Base-by-base conservation (phyloP, 352 stramenopile genomes). In the Thalassiosira livingstoniorum region DNA sequence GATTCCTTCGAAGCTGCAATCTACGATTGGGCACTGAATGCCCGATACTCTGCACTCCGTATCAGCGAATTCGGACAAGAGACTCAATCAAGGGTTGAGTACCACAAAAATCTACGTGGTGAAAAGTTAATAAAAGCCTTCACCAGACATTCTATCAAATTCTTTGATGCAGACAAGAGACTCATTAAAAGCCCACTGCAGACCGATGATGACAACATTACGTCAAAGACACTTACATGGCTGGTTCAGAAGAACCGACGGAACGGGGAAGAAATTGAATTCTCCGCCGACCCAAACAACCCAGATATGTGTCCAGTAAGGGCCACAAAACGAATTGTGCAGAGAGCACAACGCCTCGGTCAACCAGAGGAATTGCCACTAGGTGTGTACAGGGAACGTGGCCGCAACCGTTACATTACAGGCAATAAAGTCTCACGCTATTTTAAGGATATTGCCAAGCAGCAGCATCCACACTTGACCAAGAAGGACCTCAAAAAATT, bases 221-320 rank as follows among this genome's bases (percentile, higher is more conserved):
- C 25, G 15, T 74, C 7, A n/a, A 54, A 60, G 11, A 39, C 2
- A 5, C 54, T 85, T 0, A 79, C 34, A 2, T 85, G 64, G 62
- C 31, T 54, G 4, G 75, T 85, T 21, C 77, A 85, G 29, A 85
- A 80, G 35, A 85, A 85, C 62, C 54, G 69, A 5, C 10, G 27
- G 3, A 85, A 85, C 23, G 69, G 55, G 2, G 65, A 85, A 42
- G n/a, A 35, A 0, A 45, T 80, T 0, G 65, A 39, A 29, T 37
- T 69, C 0, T 5, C 23, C 15, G n/a, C 23, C 0, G 45, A 77
- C 34, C 21, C 23, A 11, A 32, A 25, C 0, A 15, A 64, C 18
- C 43, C 29, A 11, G 2, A 73, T 15, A 37, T 74, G 0, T 83
- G 66, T 53, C 57, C 61, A 0, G 67, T 83, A 10, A 13, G n/a